Evolutionary conservation across 176 grass and related monocot genomes (phyloP).

Genomic region (Sorghum bicolor): Sorghum_bicolor_NCBIv3 NC_012870.2:67424001-67424500

Average conservation of each 20-base stretch:
- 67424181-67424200: background rate
- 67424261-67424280: too few species aligned
- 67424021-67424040: background rate
- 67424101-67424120: background rate
- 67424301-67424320: too few species aligned
- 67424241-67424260: too few species aligned
- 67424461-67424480: background rate
- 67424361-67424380: background rate
- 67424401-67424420: background rate
- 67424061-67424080: background rate
- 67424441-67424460: background rate
- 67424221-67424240: background rate
- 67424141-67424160: background rate
- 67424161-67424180: too few species aligned
- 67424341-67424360: background rate
- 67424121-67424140: background rate
- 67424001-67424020: background rate
- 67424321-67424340: too few species aligned
- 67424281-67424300: too few species aligned
- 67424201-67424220: background rate
- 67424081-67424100: background rate
- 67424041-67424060: background rate
- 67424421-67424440: background rate
- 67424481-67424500: conserved; percentile 35
- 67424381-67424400: background rate